Conservation (phyloP, 345 rosid species). For the Pistacia vera region DNA sequence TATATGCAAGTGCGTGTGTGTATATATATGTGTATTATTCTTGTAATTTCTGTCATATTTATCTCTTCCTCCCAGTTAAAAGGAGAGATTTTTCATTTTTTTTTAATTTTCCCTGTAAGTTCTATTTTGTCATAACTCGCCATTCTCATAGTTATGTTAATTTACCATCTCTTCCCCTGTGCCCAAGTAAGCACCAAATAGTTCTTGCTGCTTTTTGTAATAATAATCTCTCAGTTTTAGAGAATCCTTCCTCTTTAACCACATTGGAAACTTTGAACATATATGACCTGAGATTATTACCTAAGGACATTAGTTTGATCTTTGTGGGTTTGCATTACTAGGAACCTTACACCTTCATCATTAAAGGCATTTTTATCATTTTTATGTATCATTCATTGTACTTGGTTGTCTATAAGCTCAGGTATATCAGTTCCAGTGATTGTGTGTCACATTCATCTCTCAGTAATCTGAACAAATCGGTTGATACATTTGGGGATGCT, state of each 20-base stretch:
- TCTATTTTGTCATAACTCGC: not conserved
- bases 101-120: not conserved
- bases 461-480: constrained; percentile 30
- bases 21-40: no score
- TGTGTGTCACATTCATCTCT: constrained; percentile 21
- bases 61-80: not conserved
- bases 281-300: not conserved
- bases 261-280: not conserved
- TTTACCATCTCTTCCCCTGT: not conserved
- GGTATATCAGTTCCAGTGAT: constrained; percentile 22
- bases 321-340: not conserved
- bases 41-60: not conserved
- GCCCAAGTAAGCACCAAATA: not conserved
- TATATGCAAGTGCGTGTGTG: no score
- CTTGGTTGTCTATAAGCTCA: constrained; percentile 4
- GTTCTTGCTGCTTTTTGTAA: not conserved
- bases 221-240: not conserved
- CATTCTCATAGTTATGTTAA: not conserved
- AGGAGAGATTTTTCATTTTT: not conserved
- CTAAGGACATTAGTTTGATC: not conserved
- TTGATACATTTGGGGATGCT: constrained; percentile 22
- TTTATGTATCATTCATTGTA: not conserved
- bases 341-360: not conserved
- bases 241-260: not conserved
- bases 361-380: not conserved